Base-by-base conservation (phyloP, 1,284 basidiomycete genomes). In the Tylopilus sp. region DNA sequence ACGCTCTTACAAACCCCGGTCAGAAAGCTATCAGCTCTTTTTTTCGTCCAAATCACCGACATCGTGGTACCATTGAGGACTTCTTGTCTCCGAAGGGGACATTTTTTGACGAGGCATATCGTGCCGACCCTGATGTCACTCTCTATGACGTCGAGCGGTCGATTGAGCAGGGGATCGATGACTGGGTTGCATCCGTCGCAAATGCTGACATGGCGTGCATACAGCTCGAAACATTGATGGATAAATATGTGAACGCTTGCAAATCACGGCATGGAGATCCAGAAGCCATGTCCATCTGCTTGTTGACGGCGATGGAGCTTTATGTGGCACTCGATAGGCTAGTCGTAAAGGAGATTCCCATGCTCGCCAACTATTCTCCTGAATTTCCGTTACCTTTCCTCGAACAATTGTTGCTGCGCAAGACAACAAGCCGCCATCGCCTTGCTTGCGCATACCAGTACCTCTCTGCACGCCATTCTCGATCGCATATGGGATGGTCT, bases 71-170 rank as follows among this genome's bases (percentile, higher is more conserved):
- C 3, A 39, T 63, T 2, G 31, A 47, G 0, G 53, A 66, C 13
- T 63, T 63, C n/a, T 31, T 65, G 19, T 55, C 58, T 13, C 40
- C 37, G 1, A 36, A 57, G n/a, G 42, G 43, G 5, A 0, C 33
- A 1, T 66, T 59, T 36, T 65, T 66, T 25, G 24, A 39, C 0
- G 15, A 19, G 7, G 54, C 42, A 7, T 54, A 51, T 29, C 0
- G 6, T 11, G 40, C 41, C 0, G 53, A 70, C 15, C 31, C 60
- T 5, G 42, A 52, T 28, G 5, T 64, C 13, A 59, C 66, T 4
- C 60, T 32, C 29, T 19, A 24, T 20, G 42, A 43, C 5, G 13
- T 43, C 14, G 14, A 32, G 28, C 28, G 28, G 32, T 43, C 20
- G 8, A 29, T 43, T 17, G 42, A 43, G 14, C 19, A 43, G 14